These are phyloP conservation scores for Lolium perenne DNA, from an alignment of 176 grass and related monocot genomes.

Conservation along the genomic window DNA sequence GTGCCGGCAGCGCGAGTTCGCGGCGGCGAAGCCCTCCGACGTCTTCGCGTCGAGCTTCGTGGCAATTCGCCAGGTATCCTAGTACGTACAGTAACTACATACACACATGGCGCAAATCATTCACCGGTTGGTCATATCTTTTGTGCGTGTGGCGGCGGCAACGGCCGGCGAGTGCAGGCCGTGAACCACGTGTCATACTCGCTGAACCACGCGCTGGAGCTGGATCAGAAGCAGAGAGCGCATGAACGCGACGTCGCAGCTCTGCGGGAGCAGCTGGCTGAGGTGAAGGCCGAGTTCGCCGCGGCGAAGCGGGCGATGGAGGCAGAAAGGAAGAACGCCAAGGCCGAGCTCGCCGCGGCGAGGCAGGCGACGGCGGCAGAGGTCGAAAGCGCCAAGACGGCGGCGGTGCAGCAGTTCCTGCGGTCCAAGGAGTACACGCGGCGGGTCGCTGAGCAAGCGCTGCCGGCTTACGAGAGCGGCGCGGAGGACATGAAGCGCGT, in stretches of 20 bases:
- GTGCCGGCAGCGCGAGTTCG: neutral
- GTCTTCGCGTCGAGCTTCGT: neutral
- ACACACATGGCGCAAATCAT: neutral
- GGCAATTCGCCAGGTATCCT: neutral
- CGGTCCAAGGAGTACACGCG: neutral
- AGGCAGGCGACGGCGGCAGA: neutral
- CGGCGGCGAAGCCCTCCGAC: conserved; percentile 2
- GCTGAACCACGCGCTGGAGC: neutral
- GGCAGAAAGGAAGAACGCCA: neutral
- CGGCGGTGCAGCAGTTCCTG: conserved; percentile 14
- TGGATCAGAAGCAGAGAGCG: neutral
- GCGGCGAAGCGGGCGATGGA: neutral
- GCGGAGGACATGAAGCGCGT: conserved; percentile 41
- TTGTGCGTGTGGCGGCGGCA: neutral
- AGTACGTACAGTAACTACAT: neutral
- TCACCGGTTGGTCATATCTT: neutral
- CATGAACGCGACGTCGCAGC: neutral
- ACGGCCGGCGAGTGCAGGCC: neutral
- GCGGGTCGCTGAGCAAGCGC: conserved; percentile 23
- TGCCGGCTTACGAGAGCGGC: conserved; percentile 22
- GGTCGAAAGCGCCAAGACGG: neutral
- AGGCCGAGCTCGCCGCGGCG: conserved; percentile 12
- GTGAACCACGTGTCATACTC: neutral
- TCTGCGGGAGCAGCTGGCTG: conserved; percentile 20
- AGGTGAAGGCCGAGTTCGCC: neutral